Evolutionary conservation across 768 basidiomycete species (phyloP).

Genomic region (Tricholoma bakamatsutake): DNA sequence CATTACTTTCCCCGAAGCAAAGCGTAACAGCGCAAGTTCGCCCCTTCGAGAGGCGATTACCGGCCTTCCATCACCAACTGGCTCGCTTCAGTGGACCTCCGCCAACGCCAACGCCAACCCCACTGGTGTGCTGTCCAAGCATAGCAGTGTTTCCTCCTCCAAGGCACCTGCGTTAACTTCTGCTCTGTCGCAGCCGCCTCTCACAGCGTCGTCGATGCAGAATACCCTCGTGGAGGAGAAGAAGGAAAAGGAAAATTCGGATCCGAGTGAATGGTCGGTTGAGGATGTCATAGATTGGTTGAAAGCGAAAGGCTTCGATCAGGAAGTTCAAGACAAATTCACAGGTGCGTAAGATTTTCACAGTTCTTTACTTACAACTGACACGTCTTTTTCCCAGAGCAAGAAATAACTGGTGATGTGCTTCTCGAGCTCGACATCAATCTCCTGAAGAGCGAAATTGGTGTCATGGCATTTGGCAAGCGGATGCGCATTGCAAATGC

Average conservation of each 20-base stretch:
- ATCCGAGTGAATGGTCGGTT: conserved; percentile 76
- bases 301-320: conserved; percentile 77
- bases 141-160: conserved; percentile 29
- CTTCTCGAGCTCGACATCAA: conserved; percentile 90
- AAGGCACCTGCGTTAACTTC: conserved; percentile 9
- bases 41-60: conserved; percentile 25
- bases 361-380: not conserved
- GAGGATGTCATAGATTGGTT: conserved; percentile 91
- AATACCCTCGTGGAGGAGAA: conserved; percentile 13
- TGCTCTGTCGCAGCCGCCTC: conserved; percentile 5
- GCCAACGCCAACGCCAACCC: conserved; percentile 6
- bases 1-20: conserved; percentile 8
- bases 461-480: conserved; percentile 91
- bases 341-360: conserved; percentile 48
- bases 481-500: conserved; percentile 90
- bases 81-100: conserved; percentile 11
- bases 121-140: conserved; percentile 31
- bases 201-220: conserved; percentile 14
- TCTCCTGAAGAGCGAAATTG: conserved; percentile 89
- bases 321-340: conserved; percentile 79
- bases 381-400: conserved; percentile 48
- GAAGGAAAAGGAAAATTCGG: conserved; percentile 23
- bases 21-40: conserved; percentile 15
- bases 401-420: conserved; percentile 98
- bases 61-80: conserved; percentile 19